These are phyloP conservation scores for Scutellaria barbata DNA, from an alignment of 257 asterid genomes.

Conservation along the genomic window DNA sequence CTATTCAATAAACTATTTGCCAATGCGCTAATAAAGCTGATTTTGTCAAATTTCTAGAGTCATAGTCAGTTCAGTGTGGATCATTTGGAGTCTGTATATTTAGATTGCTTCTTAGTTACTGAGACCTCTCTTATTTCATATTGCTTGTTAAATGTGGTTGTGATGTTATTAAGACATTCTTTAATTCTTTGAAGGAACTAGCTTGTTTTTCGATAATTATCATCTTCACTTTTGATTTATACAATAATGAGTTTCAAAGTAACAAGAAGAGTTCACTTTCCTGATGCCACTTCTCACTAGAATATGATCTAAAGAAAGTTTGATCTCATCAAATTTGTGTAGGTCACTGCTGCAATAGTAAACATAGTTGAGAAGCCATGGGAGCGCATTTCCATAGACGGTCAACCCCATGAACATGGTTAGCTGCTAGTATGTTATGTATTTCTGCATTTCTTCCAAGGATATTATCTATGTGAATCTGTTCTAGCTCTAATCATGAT, in stretches of 20 bases:
- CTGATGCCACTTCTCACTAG: constrained; percentile 9
- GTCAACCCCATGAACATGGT: constrained; percentile 88
- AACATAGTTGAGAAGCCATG: constrained; percentile 87
- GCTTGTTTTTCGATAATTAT: constrained; percentile 9
- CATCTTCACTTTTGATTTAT: neutral
- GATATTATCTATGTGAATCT: constrained; percentile 21
- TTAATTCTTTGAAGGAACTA: neutral
- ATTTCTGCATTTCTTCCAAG: constrained; percentile 18
- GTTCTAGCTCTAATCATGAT: constrained; percentile 20
- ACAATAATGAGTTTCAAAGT: constrained; percentile 14
- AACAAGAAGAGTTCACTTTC: constrained; percentile 1
- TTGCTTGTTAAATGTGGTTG: constrained; percentile 21
- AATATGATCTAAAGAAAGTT: neutral
- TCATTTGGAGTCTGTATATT: neutral
- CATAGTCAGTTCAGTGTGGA: neutral
- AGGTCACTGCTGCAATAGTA: constrained; percentile 85
- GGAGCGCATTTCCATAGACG: constrained; percentile 79
- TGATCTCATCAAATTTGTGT: constrained; percentile 22
- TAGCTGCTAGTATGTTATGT: constrained; percentile 33
- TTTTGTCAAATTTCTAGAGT: neutral
- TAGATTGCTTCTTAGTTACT: constrained; percentile 17
- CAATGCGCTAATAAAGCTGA: neutral
- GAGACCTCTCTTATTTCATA: constrained; percentile 14
- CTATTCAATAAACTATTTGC: neutral
- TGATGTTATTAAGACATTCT: neutral